Evolutionary conservation across 2,329 filamentous ascomycete species (phyloP), one percentile per base, ranked within the genome.

Genomic region (Akanthomyces uredinophilus): DNA sequence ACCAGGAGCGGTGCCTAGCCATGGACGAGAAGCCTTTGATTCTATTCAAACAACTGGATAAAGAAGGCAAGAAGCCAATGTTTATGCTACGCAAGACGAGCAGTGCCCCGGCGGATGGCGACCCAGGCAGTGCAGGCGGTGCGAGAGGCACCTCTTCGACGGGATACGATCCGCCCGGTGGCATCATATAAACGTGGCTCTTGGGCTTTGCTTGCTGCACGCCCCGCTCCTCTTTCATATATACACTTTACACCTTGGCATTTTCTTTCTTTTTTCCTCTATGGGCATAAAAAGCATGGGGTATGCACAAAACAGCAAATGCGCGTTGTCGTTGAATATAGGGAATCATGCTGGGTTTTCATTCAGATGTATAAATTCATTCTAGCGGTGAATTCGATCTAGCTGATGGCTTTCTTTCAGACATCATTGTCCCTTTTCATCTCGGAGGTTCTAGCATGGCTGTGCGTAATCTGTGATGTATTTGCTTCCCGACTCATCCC

Each of bases 31-130:
- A 96, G 70, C 95, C 95, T 11, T 79, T 99, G 63, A 96, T 97
- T 65, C 77, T 99, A 65, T 99, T 99, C 78, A 99, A 99, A 78
- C 93, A 98, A 73, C 80, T 99, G 62, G 93, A 98, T 72, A 93
- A 93, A 74, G 95, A 98, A 78, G 95, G 95, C 52, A 90, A 96
- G 77, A 99, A 98, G 74, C 95, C 95, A 24, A 98, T 98, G 95
- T 99, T 99, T 72, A 99, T 99, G 95, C 79, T 99, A 62, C 81
- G 95, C 62, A 87, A 87, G 74, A 62, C 60, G 60, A 57, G 35
- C 10, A 57, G 60, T 20, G 60, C 60, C 5, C 35, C 60, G 13
- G 24, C 46, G 53, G 60, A 62, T 13, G 53, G 60, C n/a, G 60
- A 62, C 20, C 60, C 60, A 5, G 60, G 52, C 5, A 62, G 52